These are phyloP conservation scores for Penicillium frequentans DNA, from an alignment of 2,329 filamentous ascomycete species.

Conservation along the genomic window DNA sequence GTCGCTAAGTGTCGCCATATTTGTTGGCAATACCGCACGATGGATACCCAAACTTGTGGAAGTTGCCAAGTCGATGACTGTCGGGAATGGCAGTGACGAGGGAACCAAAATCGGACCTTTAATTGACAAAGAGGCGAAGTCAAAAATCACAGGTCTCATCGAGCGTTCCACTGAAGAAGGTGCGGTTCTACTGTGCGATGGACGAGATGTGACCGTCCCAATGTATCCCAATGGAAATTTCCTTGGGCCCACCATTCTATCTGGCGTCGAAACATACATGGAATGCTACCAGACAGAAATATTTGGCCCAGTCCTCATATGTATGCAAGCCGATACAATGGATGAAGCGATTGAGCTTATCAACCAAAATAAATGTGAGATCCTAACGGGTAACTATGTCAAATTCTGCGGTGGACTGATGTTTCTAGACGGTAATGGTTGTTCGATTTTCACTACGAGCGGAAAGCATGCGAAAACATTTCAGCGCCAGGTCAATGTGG, in stretches of 20 bases:
- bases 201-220: conserved; percentile 57
- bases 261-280: conserved; percentile 36
- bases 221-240: conserved; percentile 66
- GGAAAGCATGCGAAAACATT: conserved; percentile 32
- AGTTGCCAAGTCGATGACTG: conserved; percentile 58
- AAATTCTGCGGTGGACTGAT: not conserved
- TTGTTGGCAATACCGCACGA: conserved; percentile 62
- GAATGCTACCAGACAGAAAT: conserved; percentile 39
- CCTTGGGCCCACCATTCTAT: conserved; percentile 46
- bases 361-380: conserved; percentile 27
- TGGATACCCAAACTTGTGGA: conserved; percentile 64
- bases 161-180: conserved; percentile 61
- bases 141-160: conserved; percentile 60
- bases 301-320: conserved; percentile 39
- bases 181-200: conserved; percentile 61
- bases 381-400: not conserved
- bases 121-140: conserved; percentile 59
- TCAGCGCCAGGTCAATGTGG: conserved; percentile 31
- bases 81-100: conserved; percentile 62
- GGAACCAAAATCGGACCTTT: conserved; percentile 63
- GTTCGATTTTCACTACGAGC: conserved; percentile 36
- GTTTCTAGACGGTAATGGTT: conserved; percentile 37
- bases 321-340: conserved; percentile 33
- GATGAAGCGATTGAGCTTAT: conserved; percentile 37
- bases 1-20: conserved; percentile 63